These are phyloP conservation scores for Moelleriella libera DNA, from an alignment of 2,329 filamentous ascomycete species.

Conservation along the genomic window DNA sequence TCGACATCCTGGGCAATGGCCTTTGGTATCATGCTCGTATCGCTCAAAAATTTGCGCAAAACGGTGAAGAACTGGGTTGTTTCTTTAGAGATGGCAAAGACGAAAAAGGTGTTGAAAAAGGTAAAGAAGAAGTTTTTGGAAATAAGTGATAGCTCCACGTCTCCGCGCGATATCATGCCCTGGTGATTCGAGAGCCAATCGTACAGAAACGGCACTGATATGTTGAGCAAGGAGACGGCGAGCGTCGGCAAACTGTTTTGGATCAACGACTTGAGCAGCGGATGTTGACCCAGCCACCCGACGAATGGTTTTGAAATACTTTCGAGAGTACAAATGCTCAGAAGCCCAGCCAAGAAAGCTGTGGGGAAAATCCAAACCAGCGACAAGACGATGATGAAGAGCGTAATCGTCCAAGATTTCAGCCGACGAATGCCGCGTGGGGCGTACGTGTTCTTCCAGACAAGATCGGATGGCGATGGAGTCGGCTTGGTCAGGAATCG, in stretches of 20 bases:
- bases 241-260: constrained; percentile 80
- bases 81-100: constrained; percentile 81
- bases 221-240: constrained; percentile 73
- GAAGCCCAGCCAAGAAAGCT: constrained; percentile 59
- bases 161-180: constrained; percentile 88
- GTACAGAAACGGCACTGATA: constrained; percentile 86
- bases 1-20: constrained; percentile 65
- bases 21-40: constrained; percentile 65
- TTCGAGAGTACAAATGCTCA: constrained; percentile 70
- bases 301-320: constrained; percentile 59
- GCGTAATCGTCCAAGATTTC: constrained; percentile 71
- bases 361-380: constrained; percentile 81
- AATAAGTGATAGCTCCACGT: constrained; percentile 86
- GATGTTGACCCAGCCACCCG: constrained; percentile 50
- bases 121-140: constrained; percentile 99
- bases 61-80: constrained; percentile 62
- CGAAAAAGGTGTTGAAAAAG: constrained; percentile 96
- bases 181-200: constrained; percentile 84
- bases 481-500: constrained; percentile 74
- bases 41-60: constrained; percentile 60
- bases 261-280: constrained; percentile 60
- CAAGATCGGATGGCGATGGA: constrained; percentile 80
- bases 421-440: constrained; percentile 59
- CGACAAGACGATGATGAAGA: constrained; percentile 69
- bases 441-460: constrained; percentile 89